Conservation (phyloP, 2,329 filamentous ascomycete species). For the Emmonsiellopsis sp. region DNA sequence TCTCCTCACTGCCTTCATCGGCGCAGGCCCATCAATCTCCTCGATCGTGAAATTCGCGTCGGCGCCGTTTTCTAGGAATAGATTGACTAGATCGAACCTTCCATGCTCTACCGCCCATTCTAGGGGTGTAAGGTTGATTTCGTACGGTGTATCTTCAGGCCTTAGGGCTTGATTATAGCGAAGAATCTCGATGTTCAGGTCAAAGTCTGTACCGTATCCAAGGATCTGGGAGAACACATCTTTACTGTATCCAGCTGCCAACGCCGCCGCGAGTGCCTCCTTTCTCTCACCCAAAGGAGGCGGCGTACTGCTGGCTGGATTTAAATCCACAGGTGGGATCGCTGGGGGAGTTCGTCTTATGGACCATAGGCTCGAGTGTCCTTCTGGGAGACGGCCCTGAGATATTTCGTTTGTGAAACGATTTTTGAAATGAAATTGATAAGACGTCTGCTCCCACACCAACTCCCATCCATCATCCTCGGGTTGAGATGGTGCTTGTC, state of each 20-base stretch:
- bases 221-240: constrained; percentile 9
- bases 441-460: constrained; percentile 5
- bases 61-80: constrained; percentile 11
- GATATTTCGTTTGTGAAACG: constrained; percentile 5
- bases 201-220: constrained; percentile 8
- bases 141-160: neutral
- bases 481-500: neutral
- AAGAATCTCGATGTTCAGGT: constrained; percentile 2
- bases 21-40: constrained; percentile 5
- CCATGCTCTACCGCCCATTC: constrained; percentile 11
- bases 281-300: neutral
- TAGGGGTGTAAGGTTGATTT: constrained; percentile 6
- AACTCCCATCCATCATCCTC: constrained; percentile 7
- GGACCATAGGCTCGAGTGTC: neutral
- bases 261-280: constrained; percentile 7
- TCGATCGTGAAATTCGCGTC: constrained; percentile 7
- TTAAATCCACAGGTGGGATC: neutral
- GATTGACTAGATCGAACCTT: constrained; percentile 8
- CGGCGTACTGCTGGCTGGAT: neutral
- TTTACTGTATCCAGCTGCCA: constrained; percentile 8
- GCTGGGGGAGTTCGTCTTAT: neutral
- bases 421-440: constrained; percentile 8
- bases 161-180: neutral
- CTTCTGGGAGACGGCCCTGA: neutral
- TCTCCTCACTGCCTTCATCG: constrained; percentile 11